These are phyloP conservation scores for Barnettozyma sucrosica DNA, from an alignment of 805 yeast genomes.

Conservation along the genomic window DNA sequence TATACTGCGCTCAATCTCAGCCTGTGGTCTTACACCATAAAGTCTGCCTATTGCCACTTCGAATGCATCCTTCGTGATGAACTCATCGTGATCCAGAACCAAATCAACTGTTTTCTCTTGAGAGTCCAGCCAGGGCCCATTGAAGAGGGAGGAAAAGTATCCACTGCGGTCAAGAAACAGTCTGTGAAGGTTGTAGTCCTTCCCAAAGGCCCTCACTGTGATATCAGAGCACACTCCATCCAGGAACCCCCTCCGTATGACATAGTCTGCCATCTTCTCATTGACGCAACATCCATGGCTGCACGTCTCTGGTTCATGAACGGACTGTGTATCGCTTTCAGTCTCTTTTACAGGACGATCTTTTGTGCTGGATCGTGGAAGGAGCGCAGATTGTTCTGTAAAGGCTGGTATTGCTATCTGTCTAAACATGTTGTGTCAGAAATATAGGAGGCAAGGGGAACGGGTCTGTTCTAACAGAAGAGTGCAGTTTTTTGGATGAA, in stretches of 20 bases:
- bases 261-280: slow-evolving; percentile 25
- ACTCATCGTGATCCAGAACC: slow-evolving; percentile 35
- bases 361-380: neutral
- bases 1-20: slow-evolving; percentile 29
- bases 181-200: slow-evolving; percentile 40
- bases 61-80: slow-evolving; percentile 40
- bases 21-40: slow-evolving; percentile 36
- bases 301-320: slow-evolving; percentile 15
- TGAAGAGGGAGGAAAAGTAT: slow-evolving; percentile 41
- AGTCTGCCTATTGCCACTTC: slow-evolving; percentile 42
- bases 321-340: neutral
- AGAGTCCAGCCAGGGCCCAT: slow-evolving; percentile 37
- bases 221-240: slow-evolving; percentile 46
- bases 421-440: neutral
- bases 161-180: slow-evolving; percentile 41
- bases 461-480: neutral
- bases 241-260: slow-evolving; percentile 35
- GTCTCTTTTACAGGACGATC: slow-evolving; percentile 9
- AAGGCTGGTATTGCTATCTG: neutral
- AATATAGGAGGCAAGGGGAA: neutral
- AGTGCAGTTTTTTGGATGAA: neutral
- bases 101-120: slow-evolving; percentile 23
- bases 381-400: neutral
- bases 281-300: slow-evolving; percentile 27
- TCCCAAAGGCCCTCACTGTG: slow-evolving; percentile 40